Evolutionary conservation across 768 basidiomycete species (phyloP).

Genomic region (Psilocybe cyanescens): DNA sequence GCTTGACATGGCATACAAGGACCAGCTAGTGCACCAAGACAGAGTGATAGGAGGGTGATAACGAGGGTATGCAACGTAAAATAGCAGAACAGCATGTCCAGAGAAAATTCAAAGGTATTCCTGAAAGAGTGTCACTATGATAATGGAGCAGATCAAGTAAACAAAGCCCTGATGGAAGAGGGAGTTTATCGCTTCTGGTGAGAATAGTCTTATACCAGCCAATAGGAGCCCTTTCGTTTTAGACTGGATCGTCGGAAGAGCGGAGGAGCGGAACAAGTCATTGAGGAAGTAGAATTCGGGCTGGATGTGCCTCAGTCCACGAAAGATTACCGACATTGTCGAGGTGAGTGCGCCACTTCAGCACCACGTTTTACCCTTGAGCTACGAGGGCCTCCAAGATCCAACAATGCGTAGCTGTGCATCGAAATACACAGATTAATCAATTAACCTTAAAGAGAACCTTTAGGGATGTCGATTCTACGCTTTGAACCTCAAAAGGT

Average conservation of each 20-base stretch:
- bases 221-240: slow-evolving; percentile 22
- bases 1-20: slow-evolving; percentile 33
- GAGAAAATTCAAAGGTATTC: slow-evolving; percentile 26
- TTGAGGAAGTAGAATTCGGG: not conserved
- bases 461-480: slow-evolving; percentile 4
- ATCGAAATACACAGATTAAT: not conserved
- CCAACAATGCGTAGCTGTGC: not conserved
- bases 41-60: slow-evolving; percentile 24
- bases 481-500: not conserved
- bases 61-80: slow-evolving; percentile 26
- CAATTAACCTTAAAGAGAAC: slow-evolving; percentile 3
- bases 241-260: slow-evolving; percentile 20
- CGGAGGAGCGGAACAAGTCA: slow-evolving; percentile 8
- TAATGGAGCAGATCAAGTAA: slow-evolving; percentile 16
- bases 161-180: slow-evolving; percentile 14
- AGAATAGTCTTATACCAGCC: slow-evolving; percentile 15
- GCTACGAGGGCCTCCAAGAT: not conserved
- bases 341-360: not conserved
- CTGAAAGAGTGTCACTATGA: not conserved
- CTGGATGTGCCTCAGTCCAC: not conserved
- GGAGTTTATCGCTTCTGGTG: slow-evolving; percentile 1
- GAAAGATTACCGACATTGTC: not conserved
- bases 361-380: not conserved
- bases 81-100: slow-evolving; percentile 37
- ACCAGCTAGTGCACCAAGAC: slow-evolving; percentile 26